Evolutionary conservation across 2,329 filamentous ascomycete species (phyloP).

Genomic region (Talaromyces verruculosus): DNA sequence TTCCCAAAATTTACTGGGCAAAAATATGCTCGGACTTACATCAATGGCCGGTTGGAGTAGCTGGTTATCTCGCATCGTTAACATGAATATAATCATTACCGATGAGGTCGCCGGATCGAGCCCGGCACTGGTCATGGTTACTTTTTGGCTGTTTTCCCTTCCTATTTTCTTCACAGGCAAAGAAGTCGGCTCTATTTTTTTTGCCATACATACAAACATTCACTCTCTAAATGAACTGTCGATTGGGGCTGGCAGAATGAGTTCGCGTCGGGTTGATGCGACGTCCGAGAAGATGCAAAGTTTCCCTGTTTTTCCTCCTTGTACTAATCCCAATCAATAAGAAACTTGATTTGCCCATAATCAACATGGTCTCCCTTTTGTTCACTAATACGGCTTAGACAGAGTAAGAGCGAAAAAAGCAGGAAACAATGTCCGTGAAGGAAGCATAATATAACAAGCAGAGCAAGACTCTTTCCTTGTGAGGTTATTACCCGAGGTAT

Average conservation of each 20-base stretch:
- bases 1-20: background rate
- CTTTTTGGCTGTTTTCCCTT: background rate
- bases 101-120: background rate
- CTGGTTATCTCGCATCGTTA: constrained; percentile 3
- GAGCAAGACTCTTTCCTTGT: background rate
- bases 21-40: background rate
- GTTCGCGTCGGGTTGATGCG: background rate
- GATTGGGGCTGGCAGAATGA: background rate
- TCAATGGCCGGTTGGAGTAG: constrained; percentile 4
- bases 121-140: background rate
- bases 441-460: background rate
- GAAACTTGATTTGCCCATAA: background rate
- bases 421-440: background rate
- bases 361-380: background rate
- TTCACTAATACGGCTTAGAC: background rate
- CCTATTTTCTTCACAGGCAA: background rate
- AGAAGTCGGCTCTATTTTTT: background rate
- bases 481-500: background rate
- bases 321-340: background rate
- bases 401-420: background rate
- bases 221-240: background rate
- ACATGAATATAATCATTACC: too few relatives aligned
- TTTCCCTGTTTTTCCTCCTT: background rate
- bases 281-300: background rate
- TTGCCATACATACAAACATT: background rate